Evolutionary conservation across 495 filamentous ascomycete genomes (phyloP).

Genomic region (Penicillium riverlandense): DNA sequence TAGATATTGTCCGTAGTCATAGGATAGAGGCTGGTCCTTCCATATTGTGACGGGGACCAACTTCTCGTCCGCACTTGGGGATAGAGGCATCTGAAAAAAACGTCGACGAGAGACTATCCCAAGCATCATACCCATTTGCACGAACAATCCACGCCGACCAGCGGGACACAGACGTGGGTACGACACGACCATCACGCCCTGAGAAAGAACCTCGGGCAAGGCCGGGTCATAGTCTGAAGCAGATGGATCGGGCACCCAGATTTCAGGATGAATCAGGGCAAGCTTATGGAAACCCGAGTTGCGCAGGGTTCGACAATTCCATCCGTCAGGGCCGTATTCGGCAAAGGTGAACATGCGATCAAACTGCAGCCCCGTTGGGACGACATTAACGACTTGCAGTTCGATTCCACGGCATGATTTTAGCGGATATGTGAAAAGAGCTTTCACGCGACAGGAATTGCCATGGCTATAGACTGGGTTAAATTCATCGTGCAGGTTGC

Average conservation of each 20-base stretch:
- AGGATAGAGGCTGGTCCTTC: constrained; percentile 54
- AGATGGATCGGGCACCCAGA: constrained; percentile 70
- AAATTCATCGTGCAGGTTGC: constrained; percentile 34
- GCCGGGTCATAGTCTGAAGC: constrained; percentile 31
- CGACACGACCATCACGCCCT: constrained; percentile 31
- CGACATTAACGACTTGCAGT: constrained; percentile 55
- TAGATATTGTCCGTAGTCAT: constrained; percentile 40
- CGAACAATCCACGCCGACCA: constrained; percentile 1
- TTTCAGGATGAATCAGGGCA: constrained; percentile 65
- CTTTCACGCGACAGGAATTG: constrained; percentile 57
- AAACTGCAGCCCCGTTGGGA: constrained; percentile 67
- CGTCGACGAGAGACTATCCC: constrained; percentile 16
- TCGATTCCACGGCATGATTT: constrained; percentile 84
- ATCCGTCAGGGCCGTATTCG: constrained; percentile 44
- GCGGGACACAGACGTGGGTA: constrained; percentile 22
- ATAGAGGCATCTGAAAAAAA: constrained; percentile 56
- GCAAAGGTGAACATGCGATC: constrained; percentile 84
- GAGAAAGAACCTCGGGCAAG: constrained; percentile 26
- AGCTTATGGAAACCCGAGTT: constrained; percentile 67
- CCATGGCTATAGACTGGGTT: constrained; percentile 25
- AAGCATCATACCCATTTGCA: constrained; percentile 12
- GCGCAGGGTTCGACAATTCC: constrained; percentile 67
- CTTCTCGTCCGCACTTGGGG: constrained; percentile 45
- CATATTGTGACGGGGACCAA: constrained; percentile 66
- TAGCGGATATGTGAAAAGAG: constrained; percentile 79